Evolutionary conservation across 371 early-diverging fungal species (phyloP), one percentile per base, ranked within the genome.

Genomic region (Zychaea mexicana): DNA sequence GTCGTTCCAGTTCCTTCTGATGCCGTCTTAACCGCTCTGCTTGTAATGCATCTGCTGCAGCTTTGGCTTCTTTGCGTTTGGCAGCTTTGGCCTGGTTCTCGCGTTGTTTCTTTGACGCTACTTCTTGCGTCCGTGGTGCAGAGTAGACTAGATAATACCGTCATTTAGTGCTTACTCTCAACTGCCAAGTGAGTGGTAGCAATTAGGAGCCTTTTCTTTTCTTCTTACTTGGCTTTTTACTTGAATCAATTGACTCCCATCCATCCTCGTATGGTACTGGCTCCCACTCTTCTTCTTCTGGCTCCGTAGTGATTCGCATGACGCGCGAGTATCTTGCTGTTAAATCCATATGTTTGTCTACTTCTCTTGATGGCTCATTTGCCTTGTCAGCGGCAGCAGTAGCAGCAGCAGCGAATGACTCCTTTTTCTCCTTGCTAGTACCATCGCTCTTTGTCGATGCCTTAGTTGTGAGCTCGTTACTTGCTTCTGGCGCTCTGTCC

Each of bases 41-140:
- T 61, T 86, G 85, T 19, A 79, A 42, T 8, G 73, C 78, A 6
- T 81, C 77, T 0, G 65, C 71, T 7, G 66, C 56, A 0, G 68
- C 75, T 22, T 81, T 82, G 8, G 69, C 76, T 42, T 77, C 79
- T 42, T 84, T 84, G 47, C 69, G 63, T 46, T 75, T 82, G 42
- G 74, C 71, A 21, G 76, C 76, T 61, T 74, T 69, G 2, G 75
- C 67, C 56, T 66, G 64, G 57, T 82, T 84, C 68, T 85, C 82
- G 19, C 84, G 75, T 54, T 87, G 87, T 49, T 81, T 84, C 57
- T 82, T 87, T 56, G 81, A 82, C 46, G 82, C 56, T 24, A 74
- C 66, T 36, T 74, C 76, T 19, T 60, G 33, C 0, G 9, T 54
- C 2, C 15, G 17, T n/a, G 56, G 30, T 19, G 36, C 33, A 10